Evolutionary conservation across 805 yeast species (phyloP), one percentile per base, ranked within the genome.

Genomic region (Hanseniaspora vineae): DNA sequence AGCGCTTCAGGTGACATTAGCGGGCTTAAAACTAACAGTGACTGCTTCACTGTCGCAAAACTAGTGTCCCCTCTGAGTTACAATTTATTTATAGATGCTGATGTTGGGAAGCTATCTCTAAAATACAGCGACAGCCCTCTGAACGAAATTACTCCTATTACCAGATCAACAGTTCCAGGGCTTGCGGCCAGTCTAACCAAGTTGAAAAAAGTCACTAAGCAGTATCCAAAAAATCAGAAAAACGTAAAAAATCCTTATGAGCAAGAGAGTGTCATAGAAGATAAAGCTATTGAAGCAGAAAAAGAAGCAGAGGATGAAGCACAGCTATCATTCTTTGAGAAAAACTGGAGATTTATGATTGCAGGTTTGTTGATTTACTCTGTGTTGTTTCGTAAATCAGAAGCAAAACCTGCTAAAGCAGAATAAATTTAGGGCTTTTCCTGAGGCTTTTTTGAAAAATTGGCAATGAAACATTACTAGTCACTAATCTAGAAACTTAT

Each of bases 321-420:
- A 20, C 48, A 48, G 12, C 35, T 44, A 20, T 37, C 48, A 6
- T 48, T 48, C 29, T 23, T 48, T 12, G 48, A 42, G 10, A 48
- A 48, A 40, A 45, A 48, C 33, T 48, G 50, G 50, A 48, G 50
- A 48, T 45, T 42, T 18, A 42, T 48, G 14, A 12, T 48, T 9
- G 8, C 45, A 4, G 50, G 50, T 11, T 39, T 48, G 6, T 14
- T 48, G 44, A 32, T 48, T 17, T 48, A 31, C 42, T 43, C 6
- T 19, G 32, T 43, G 31, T 42, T 23, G 11, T n/a, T 14, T 44
- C 31, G 42, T 31, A 31, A 42, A 37, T 18, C 14, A 17, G 18
- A 10, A 18, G 13, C 35, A 17, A 12, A 35, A 40, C 18, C 40
- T 40, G 33, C 37, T 9, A 17, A 39, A 17, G 44, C 37, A 2